These are phyloP conservation scores for Claviceps maximensis DNA, from an alignment of 2,329 filamentous ascomycete genomes.

Conservation along the genomic window DNA sequence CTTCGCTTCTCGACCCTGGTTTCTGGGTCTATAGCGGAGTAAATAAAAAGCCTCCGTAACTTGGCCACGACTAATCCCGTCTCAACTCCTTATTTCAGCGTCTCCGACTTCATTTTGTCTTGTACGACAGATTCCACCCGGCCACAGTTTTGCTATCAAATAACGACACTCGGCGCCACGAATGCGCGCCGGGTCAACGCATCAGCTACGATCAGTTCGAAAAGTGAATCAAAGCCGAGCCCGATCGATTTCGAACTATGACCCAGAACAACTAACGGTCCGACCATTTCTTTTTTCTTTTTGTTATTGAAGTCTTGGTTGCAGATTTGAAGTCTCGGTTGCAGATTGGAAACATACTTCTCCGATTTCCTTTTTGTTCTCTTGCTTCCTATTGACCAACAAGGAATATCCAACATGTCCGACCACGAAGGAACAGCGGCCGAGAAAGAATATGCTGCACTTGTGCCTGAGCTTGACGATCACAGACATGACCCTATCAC, in stretches of 20 bases:
- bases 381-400: neutral
- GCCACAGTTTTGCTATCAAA: slow-evolving; percentile 17
- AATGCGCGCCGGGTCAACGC: slow-evolving; percentile 20
- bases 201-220: neutral
- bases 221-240: neutral
- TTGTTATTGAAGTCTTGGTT: neutral
- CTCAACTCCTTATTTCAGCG: neutral
- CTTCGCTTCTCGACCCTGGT: slow-evolving; percentile 82
- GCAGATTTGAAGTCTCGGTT: neutral
- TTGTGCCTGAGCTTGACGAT: slow-evolving; percentile 73
- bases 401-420: slow-evolving; percentile 39
- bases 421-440: slow-evolving; percentile 47
- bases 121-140: neutral
- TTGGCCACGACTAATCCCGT: slow-evolving; percentile 19
- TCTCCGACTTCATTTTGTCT: neutral
- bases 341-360: neutral
- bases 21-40: slow-evolving; percentile 93
- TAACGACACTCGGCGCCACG: slow-evolving; percentile 22
- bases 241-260: neutral
- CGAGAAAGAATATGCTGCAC: slow-evolving; percentile 56
- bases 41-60: slow-evolving; percentile 96
- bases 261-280: slow-evolving; percentile 14
- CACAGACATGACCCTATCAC: slow-evolving; percentile 58
- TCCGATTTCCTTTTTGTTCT: neutral
- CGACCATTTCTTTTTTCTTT: slow-evolving; percentile 10